Base-by-base conservation (phyloP, 225 moss, liverwort and hornwort genomes). In the Thuidium tamariscinum region DNA sequence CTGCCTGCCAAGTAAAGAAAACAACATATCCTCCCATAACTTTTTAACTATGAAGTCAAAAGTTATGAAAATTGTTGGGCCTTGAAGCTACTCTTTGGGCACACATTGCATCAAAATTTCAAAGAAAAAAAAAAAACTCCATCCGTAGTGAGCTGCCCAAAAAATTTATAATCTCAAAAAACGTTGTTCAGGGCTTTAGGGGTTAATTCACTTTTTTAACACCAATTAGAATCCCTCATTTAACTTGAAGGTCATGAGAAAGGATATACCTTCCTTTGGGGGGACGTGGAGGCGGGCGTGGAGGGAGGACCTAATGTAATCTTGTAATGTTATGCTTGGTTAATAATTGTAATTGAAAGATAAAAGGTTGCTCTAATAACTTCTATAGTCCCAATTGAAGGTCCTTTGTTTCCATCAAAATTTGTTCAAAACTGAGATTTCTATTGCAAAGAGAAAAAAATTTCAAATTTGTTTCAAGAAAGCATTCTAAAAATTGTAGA, bases 251-350 rank as follows among this genome's bases (percentile, higher is more conserved):
- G 4, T 23, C 11, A 11, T 65, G 4, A 11, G 30, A 2, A 37
- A 5, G 61, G 7, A 62, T 62, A 30, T 30, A 62, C 62, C 7
- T 61, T 6, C 36, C 1, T 11, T 36, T 66, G n/a, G n/a, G n/a
- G n/a, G n/a, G n/a, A n/a, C n/a, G n/a, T 11, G 21, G 6, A 0
- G 3, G 30, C 7, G n/a, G n/a, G n/a, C 15, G 4, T 15, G 0
- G 3, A 15, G 5, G 30, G 12, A 11, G 0, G 22, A 67, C 22
- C 7, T 0, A 37, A 36, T 36, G 11, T 0, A 3, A 0, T 3
- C 21, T 36, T 12, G 2, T 11, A 36, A 25, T 25, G 23, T 25
- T 4, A 12, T 25, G 0, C n/a, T n/a, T n/a, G n/a, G n/a, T n/a
- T 41, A 69, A 25, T 39, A 39, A 1, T 14, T 70, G 5, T 5